These are phyloP conservation scores for Tieghemiomyces parasiticus DNA, from an alignment of 192 early-diverging fungal species.

Conservation along the genomic window DNA sequence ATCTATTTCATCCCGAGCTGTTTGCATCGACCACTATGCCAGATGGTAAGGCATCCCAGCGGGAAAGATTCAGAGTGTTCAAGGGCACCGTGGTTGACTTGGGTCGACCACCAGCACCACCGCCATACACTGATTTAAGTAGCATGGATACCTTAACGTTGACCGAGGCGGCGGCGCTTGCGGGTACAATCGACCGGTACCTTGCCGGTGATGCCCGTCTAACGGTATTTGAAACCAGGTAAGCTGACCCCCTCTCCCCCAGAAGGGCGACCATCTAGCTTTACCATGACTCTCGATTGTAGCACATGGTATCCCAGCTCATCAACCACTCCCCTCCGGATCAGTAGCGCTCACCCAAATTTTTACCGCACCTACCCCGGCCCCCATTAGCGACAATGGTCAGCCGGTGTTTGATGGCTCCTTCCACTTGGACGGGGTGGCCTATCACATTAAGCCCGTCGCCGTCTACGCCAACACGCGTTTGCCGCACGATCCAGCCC, in stretches of 20 bases:
- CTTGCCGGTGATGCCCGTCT: constrained; percentile 13
- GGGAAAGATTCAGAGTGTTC: constrained; percentile 24
- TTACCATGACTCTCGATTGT: too few species aligned
- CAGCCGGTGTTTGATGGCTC: constrained; percentile 39
- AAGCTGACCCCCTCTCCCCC: too few species aligned
- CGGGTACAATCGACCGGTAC: not conserved
- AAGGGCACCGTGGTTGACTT: constrained; percentile 34
- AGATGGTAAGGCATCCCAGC: constrained; percentile 7
- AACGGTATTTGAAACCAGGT: not conserved
- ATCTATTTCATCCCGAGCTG: constrained; percentile 50
- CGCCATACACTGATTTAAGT: too few species aligned
- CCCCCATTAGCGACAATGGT: not conserved
- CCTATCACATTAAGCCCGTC: constrained; percentile 39
- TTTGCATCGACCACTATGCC: constrained; percentile 30
- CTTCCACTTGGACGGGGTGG: constrained; percentile 33
- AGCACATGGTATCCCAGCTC: too few species aligned
- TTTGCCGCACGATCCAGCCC: constrained; percentile 26
- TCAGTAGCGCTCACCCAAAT: too few species aligned
- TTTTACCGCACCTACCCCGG: too few species aligned
- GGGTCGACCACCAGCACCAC: too few species aligned
- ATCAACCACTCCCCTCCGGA: too few species aligned
- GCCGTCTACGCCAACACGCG: constrained; percentile 36
- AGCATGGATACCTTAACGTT: not conserved
- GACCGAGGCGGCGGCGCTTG: too few species aligned
- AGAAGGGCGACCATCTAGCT: too few species aligned